phyloP scores from a whole-genome alignment of 2,329 filamentous ascomycete species.

The Diaporthe humulicola region DNA sequence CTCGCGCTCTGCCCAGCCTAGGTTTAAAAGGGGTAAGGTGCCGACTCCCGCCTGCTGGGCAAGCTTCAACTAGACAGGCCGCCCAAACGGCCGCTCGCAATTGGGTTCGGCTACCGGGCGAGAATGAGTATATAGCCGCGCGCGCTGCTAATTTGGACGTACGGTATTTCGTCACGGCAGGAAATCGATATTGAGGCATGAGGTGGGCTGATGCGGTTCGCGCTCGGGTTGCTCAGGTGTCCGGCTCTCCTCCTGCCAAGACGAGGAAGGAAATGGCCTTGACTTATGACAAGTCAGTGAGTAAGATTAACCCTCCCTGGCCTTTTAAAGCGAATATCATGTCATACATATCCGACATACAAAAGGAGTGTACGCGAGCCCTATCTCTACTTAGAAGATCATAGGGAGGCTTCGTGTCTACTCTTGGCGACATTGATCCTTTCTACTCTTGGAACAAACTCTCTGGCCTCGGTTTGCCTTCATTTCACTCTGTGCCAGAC shows the following conservation, averaged over 20 bases:
- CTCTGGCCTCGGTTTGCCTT: background rate
- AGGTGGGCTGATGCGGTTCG: background rate
- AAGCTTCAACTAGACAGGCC: background rate
- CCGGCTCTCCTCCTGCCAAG: background rate
- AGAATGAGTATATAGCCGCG: background rate
- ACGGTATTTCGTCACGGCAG: background rate
- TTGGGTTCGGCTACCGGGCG: background rate
- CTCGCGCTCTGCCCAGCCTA: conserved; percentile 11
- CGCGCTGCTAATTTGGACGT: background rate
- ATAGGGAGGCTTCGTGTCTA: background rate
- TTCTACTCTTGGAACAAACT: background rate
- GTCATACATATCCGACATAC: background rate
- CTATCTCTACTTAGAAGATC: background rate
- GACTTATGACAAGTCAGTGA: background rate
- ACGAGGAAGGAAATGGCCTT: background rate
- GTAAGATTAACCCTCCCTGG: background rate
- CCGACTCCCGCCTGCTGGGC: background rate
- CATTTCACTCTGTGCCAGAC: background rate
- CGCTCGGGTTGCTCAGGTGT: background rate
- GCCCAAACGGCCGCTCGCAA: background rate
- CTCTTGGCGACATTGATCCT: background rate
- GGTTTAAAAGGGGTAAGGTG: conserved; percentile 15
- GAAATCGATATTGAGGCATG: background rate
- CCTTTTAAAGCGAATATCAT: background rate
- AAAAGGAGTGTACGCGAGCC: background rate